Evolutionary conservation across 2,329 filamentous ascomycete genomes (phyloP).

Genomic region (Penicillium sp.): DNA sequence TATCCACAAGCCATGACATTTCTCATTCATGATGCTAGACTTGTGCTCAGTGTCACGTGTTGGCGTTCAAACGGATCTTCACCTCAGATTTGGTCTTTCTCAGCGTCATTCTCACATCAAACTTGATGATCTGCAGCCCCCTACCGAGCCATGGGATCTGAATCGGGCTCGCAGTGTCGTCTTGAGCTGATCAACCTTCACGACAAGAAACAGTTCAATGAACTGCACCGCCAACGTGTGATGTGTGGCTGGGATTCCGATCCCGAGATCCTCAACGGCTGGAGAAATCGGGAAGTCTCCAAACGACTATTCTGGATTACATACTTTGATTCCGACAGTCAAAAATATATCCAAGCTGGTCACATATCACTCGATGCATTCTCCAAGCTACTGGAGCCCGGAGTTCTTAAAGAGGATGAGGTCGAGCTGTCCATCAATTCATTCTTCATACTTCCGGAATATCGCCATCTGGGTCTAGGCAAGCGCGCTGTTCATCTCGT

Average conservation of each 20-base stretch:
- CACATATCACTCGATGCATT: conserved; percentile 32
- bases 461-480: conserved; percentile 21
- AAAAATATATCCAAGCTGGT: conserved; percentile 18
- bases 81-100: too few species aligned
- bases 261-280: conserved; percentile 10
- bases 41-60: too few species aligned
- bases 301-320: conserved; percentile 28
- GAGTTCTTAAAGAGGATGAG: conserved; percentile 16
- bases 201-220: conserved; percentile 14
- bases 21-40: too few species aligned
- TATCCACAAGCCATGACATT: too few species aligned
- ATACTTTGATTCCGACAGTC: neutral
- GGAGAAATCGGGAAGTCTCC: conserved; percentile 12
- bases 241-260: conserved; percentile 24
- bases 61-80: too few species aligned
- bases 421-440: conserved; percentile 21
- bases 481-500: conserved; percentile 19
- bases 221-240: conserved; percentile 20
- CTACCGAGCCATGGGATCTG: neutral
- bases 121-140: too few species aligned
- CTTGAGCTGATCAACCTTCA: conserved; percentile 10
- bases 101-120: too few species aligned
- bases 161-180: neutral
- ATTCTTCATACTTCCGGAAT: conserved; percentile 28
- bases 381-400: conserved; percentile 16